These are phyloP conservation scores for Debaryomycetaceae sp. DNA, from an alignment of 1,139 yeast species.

Conservation along the genomic window DNA sequence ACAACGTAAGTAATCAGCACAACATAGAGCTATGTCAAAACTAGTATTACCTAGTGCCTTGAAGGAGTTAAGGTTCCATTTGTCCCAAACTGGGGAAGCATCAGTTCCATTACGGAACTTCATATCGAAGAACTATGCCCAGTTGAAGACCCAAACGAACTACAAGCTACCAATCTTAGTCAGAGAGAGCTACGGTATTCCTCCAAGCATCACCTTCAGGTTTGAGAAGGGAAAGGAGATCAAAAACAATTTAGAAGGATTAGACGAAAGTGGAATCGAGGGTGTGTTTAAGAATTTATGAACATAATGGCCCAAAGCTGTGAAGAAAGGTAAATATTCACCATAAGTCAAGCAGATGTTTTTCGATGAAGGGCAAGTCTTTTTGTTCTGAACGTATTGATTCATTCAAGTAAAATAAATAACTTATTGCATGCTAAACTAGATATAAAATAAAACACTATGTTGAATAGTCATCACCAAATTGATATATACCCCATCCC, in stretches of 20 bases:
- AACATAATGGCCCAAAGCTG: slow-evolving; percentile 15
- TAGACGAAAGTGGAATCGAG: slow-evolving; percentile 40
- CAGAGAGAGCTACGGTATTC: slow-evolving; percentile 71
- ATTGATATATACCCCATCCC: slow-evolving; percentile 69
- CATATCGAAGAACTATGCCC: slow-evolving; percentile 57
- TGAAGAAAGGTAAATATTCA: too few relatives aligned
- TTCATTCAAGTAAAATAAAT: neutral
- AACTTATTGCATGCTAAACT: neutral
- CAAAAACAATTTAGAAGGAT: slow-evolving; percentile 42
- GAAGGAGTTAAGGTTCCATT: slow-evolving; percentile 75
- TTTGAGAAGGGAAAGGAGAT: slow-evolving; percentile 49
- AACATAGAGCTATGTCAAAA: slow-evolving; percentile 43
- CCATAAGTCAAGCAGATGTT: neutral
- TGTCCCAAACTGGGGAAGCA: slow-evolving; percentile 72
- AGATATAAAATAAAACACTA: neutral
- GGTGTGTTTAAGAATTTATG: slow-evolving; percentile 36
- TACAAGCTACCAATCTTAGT: slow-evolving; percentile 61
- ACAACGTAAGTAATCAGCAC: neutral
- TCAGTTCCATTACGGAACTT: slow-evolving; percentile 64
- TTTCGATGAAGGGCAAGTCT: neutral
- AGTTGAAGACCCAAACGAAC: slow-evolving; percentile 48
- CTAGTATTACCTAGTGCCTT: slow-evolving; percentile 61
- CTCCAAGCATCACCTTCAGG: slow-evolving; percentile 73
- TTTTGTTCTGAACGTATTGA: too few relatives aligned
- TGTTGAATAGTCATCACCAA: slow-evolving; percentile 16